Evolutionary conservation across 108 stramenopile species (phyloP), one percentile per base, ranked within the genome.

Genomic region (Nitzschia palea): DNA sequence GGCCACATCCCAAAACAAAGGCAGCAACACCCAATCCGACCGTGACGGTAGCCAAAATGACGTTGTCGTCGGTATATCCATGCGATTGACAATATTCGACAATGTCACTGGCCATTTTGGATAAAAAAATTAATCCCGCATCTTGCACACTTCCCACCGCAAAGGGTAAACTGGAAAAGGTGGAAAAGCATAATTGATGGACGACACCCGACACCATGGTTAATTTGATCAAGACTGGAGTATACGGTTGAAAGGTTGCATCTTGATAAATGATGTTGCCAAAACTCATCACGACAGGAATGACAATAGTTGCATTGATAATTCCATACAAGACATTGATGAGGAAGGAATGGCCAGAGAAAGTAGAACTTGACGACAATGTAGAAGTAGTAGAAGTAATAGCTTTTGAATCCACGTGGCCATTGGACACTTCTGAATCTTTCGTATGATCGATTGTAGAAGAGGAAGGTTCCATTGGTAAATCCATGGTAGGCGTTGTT

Each of bases 141-240:
- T 99, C 98, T 77, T 98, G 97, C 0, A 98, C 97, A 62, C 90
- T 90, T 17, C 98, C 97, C 22, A 97, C 93, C 5, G 97, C 96
- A 71, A 97, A 98, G 20, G 94, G 92, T 17, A 98, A 70, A 8
- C 86, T 77, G 51, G 83, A 86, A 28, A 94, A 70, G 14, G 88
- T 57, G 12, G 88, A 87, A 77, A 98, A 98, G 31, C 86, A 86
- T 3, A 94, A 34, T 82, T 98, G 98, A 72, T 98, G 98, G 42
- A 98, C 80, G 45, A 93, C 83, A 28, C 89, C 91, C 44, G 85
- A 88, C 2, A 92, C 68, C 10, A 92, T 57, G 3, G 91, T 92
- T 15, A 95, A 73, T 66, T 95, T 89, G 44, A 95, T 83, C 37
- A 95, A 45, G 17, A 77, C 74, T 0, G 91, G 88, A n/a, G 87